Conservation (phyloP, 2,329 filamentous ascomycete species). For the Hypocrella siamensis region DNA sequence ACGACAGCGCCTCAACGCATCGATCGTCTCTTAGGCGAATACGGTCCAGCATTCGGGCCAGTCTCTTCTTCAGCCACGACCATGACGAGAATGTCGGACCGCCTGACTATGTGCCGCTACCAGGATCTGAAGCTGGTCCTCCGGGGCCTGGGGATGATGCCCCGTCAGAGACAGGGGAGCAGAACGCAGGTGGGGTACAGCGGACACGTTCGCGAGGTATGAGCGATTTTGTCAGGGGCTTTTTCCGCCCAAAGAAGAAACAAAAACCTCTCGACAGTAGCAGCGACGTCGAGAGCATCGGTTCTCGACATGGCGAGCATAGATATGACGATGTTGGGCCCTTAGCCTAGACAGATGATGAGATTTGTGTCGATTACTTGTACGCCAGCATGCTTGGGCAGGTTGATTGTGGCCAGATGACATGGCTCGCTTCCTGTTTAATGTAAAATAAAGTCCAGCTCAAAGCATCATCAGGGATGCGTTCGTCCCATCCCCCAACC, state of each 20-base stretch:
- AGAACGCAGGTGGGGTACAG: constrained; percentile 6
- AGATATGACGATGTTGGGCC: no score
- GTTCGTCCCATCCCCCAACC: no score
- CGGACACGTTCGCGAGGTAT: constrained; percentile 21
- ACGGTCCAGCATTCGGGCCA: constrained; percentile 34
- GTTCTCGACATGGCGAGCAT: no score
- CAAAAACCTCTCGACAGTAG: no score
- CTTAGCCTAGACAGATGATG: no score
- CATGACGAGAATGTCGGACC: constrained; percentile 16
- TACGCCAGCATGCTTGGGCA: no score
- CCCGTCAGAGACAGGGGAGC: neutral
- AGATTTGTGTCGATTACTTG: no score
- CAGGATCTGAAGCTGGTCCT: constrained; percentile 12
- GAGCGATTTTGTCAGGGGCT: constrained; percentile 24
- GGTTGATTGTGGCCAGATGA: no score
- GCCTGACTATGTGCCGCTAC: constrained; percentile 7
- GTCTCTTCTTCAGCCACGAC: constrained; percentile 35
- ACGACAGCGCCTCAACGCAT: constrained; percentile 21
- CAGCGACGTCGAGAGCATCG: no score
- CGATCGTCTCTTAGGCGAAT: constrained; percentile 30
- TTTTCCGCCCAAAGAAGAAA: constrained; percentile 12
- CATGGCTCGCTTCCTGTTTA: no score
- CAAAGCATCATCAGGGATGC: no score
- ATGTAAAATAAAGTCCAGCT: no score
- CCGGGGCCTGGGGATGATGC: constrained; percentile 7